These are phyloP conservation scores for Drosera capensis DNA, from an alignment of 148 eudicot species.

Conservation along the genomic window DNA sequence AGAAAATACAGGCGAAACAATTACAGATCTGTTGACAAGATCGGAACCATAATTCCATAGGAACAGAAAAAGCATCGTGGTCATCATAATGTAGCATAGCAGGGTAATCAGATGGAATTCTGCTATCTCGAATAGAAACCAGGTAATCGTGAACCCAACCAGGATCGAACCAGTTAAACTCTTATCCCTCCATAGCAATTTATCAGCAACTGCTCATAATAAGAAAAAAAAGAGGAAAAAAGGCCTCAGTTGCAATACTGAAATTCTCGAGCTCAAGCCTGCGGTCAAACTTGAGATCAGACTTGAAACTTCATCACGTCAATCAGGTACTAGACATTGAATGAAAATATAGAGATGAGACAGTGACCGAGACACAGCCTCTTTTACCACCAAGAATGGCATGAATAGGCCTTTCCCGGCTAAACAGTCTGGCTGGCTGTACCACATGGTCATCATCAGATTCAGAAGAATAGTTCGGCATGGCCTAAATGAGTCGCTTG, in stretches of 20 bases:
- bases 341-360: neutral
- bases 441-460: conserved; percentile 15
- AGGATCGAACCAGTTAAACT: conserved; percentile 31
- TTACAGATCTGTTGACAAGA: conserved; percentile 27
- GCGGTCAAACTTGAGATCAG: too few species aligned
- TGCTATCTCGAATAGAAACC: conserved; percentile 61
- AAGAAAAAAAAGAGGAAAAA: neutral
- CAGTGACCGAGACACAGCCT: conserved; percentile 15
- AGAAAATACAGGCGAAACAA: neutral
- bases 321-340: neutral
- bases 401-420: conserved; percentile 21
- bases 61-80: conserved; percentile 30
- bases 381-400: conserved; percentile 39
- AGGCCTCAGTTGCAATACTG: neutral
- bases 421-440: conserved; percentile 7
- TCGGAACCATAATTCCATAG: conserved; percentile 29
- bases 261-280: too few species aligned
- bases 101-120: conserved; percentile 48
- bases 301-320: neutral
- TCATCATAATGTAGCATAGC: conserved; percentile 29
- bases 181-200: conserved; percentile 51
- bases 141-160: conserved; percentile 26
- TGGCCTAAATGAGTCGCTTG: too few species aligned
- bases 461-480: conserved; percentile 22
- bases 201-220: conserved; percentile 38